Percentiles rank a stretch among this genome's conserved stretches.
phyloP scores from a whole-genome alignment of 2,329 filamentous ascomycete genomes.

The Sporothrix variecibatus region DNA sequence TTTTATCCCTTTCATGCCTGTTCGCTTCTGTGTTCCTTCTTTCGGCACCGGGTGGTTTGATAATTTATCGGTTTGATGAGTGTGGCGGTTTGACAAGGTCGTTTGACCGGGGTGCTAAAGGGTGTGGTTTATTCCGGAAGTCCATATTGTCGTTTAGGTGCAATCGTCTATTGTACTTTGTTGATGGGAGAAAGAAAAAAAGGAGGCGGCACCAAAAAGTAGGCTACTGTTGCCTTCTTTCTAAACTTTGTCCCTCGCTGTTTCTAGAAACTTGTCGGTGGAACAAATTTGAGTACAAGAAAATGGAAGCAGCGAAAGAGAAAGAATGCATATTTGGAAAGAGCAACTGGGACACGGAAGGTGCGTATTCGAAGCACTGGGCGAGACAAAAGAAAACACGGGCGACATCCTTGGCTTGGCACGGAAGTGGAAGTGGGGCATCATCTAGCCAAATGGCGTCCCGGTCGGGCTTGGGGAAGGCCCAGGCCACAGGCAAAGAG shows the following conservation, averaged over 20 bases:
- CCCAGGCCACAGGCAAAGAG: not conserved
- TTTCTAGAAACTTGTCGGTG: not conserved
- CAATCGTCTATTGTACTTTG: not conserved
- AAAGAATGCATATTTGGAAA: not conserved
- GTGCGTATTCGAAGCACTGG: not conserved
- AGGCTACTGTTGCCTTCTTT: not conserved
- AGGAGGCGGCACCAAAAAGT: not conserved
- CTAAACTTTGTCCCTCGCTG: not conserved
- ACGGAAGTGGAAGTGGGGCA: constrained; percentile 27
- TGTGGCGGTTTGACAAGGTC: constrained; percentile 23
- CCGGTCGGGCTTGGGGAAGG: constrained; percentile 22
- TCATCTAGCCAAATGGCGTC: constrained; percentile 15
- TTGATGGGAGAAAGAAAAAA: not conserved
- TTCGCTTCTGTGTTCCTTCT: constrained; percentile 10
- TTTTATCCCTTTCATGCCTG: not conserved
- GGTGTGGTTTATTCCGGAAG: not conserved
- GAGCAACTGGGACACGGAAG: constrained; percentile 1
- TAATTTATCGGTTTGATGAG: constrained; percentile 17
- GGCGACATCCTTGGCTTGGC: constrained; percentile 17
- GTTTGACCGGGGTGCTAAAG: not conserved
- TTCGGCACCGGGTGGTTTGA: constrained; percentile 18
- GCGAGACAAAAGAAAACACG: not conserved
- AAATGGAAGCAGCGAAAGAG: not conserved
- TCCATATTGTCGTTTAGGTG: not conserved
- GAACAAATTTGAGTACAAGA: not conserved